Evolutionary conservation across 2,329 filamentous ascomycete species (phyloP), one percentile per base, ranked within the genome.

Genomic region (Colletotrichum paranaense): DNA sequence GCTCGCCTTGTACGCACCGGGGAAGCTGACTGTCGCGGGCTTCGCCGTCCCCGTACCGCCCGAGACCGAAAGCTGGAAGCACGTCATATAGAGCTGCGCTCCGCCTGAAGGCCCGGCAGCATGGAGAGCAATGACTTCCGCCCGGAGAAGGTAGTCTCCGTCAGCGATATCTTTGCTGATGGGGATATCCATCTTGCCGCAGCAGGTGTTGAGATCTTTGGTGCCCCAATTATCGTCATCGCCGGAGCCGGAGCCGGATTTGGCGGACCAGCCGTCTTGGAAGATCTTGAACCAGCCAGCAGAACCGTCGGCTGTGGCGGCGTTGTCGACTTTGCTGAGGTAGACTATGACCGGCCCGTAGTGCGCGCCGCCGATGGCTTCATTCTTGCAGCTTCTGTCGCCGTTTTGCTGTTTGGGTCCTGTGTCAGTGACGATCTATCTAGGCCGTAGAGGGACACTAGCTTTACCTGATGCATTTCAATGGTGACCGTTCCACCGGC

Each of bases 281-380:
- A 84, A 87, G 73, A 89, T 84, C 82, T 90, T 90, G 82, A 89
- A 89, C 86, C 86, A 89, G 4, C 80, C 78, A 3, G 81, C 77
- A 1, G 82, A 80, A 12, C 84, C 84, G 70, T 84, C 82, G 59
- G 87, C 86, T 0, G 81, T 84, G 38, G 82, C 78, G 4, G 88
- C 84, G 76, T 89, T 84, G 30, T 80, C 73, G 24, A 90, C 88
- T 75, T 87, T 85, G 77, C 84, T 84, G 68, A 89, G 81, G 78
- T 89, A 89, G 1, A 88, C 82, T 62, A 88, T 84, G 42, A 89
- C 86, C 1, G 88, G 88, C 11, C 88, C 87, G 76, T 86, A 88
- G 79, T 90, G 88, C 53, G 84, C 84, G 42, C 88, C 88, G 35
- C 88, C 88, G 65, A 90, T 88, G 26, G 87, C 88, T 74, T 88